Evolutionary conservation across 2,329 filamentous ascomycete species (phyloP).

Genomic region (Stagonosporopsis rhizophila): DNA sequence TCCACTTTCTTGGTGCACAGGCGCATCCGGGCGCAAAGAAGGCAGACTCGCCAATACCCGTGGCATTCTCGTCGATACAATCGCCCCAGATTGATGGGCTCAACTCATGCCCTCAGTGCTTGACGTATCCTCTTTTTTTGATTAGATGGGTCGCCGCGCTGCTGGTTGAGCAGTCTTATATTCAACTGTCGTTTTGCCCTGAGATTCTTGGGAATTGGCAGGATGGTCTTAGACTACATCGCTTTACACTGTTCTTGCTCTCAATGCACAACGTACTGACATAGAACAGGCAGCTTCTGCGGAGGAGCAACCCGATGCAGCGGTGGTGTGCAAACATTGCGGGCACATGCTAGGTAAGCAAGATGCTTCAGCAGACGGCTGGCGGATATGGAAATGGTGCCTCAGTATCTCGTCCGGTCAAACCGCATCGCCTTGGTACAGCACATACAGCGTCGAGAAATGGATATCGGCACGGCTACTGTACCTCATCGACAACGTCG

Average conservation of each 20-base stretch:
- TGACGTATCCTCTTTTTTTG: constrained; percentile 38
- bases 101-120: constrained; percentile 32
- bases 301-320: neutral
- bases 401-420: constrained; percentile 40
- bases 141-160: constrained; percentile 40
- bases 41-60: constrained; percentile 55
- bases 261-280: constrained; percentile 1
- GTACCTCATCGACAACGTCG: constrained; percentile 62
- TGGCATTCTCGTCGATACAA: constrained; percentile 66
- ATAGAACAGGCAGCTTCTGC: neutral
- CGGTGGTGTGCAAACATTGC: constrained; percentile 50
- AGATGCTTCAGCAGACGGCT: constrained; percentile 55
- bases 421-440: constrained; percentile 14
- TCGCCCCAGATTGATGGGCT: constrained; percentile 59
- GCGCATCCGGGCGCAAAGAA: constrained; percentile 61
- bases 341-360: constrained; percentile 47
- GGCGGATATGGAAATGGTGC: constrained; percentile 60
- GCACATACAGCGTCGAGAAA: constrained; percentile 41
- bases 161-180: constrained; percentile 38
- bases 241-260: neutral
- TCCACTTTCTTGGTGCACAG: neutral
- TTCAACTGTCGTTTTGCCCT: constrained; percentile 43
- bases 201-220: constrained; percentile 42
- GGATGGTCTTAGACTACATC: constrained; percentile 46
- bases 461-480: constrained; percentile 65